phyloP scores from a whole-genome alignment of 208 protist genomes.

The Trichomonas tenax region DNA sequence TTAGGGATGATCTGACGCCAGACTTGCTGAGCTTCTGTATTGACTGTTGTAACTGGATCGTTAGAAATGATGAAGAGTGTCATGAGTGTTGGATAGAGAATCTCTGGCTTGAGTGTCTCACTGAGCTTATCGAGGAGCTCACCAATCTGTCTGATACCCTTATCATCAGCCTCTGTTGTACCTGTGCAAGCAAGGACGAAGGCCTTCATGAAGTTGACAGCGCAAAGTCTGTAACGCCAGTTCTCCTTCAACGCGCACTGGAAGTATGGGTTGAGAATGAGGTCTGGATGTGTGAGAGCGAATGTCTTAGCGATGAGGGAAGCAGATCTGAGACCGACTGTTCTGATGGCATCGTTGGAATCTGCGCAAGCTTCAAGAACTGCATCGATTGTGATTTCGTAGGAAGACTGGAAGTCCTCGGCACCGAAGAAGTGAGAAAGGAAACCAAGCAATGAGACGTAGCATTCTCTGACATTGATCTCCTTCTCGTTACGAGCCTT shows the following conservation, averaged over 20 bases:
- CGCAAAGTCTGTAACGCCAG: neutral
- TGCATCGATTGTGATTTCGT: neutral
- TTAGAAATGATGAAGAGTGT: neutral
- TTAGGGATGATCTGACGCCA: constrained; percentile 4
- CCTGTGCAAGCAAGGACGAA: neutral
- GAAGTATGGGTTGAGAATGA: constrained; percentile 3
- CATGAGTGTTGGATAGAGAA: neutral
- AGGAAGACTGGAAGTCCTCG: neutral
- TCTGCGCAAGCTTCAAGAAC: constrained; percentile 6
- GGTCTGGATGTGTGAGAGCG: neutral
- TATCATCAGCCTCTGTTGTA: constrained; percentile 14
- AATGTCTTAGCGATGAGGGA: neutral
- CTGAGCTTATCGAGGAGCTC: neutral
- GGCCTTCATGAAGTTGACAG: constrained; percentile 13
- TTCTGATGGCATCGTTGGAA: neutral
- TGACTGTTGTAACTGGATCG: neutral
- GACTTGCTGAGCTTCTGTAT: neutral
- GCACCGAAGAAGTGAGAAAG: constrained; percentile 14
- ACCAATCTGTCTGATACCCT: constrained; percentile 5
- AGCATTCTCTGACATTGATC: neutral
- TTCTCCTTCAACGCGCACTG: neutral
- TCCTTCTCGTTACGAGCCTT: neutral
- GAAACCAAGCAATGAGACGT: neutral
- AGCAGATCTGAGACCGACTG: constrained; percentile 3
- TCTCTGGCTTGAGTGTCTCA: neutral